phyloP scores from a whole-genome alignment of 352 stramenopile genomes.

The Blastocystis sp. region DNA sequence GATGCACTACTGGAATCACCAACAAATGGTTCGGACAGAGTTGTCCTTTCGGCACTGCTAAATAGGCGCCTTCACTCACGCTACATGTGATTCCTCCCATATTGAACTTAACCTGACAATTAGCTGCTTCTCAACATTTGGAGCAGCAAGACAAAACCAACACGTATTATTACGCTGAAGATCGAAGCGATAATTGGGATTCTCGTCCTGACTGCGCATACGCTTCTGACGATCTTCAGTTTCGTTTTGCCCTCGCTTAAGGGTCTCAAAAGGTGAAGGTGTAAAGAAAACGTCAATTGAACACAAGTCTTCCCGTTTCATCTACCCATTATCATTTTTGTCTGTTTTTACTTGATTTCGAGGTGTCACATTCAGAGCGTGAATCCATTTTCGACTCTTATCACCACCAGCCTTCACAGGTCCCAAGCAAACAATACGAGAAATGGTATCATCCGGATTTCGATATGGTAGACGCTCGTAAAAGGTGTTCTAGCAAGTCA shows the following conservation, averaged over 20 bases:
- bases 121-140: conserved; percentile 61
- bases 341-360: not conserved
- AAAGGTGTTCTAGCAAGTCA: conserved; percentile 28
- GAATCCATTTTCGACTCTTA: conserved; percentile 61
- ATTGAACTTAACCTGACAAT: conserved; percentile 24
- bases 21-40: conserved; percentile 41
- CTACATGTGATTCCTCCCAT: not conserved
- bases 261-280: not conserved
- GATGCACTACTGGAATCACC: conserved; percentile 60
- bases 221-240: not conserved
- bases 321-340: not conserved
- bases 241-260: not conserved
- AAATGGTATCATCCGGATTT: conserved; percentile 3
- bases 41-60: conserved; percentile 57
- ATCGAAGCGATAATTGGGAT: not conserved
- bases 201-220: not conserved
- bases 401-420: conserved; percentile 36
- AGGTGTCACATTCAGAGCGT: conserved; percentile 37
- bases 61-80: conserved; percentile 48
- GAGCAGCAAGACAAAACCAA: conserved; percentile 61
- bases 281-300: not conserved
- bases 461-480: conserved; percentile 59
- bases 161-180: not conserved
- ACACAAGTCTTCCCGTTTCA: not conserved
- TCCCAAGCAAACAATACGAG: conserved; percentile 45